Base-by-base conservation (phyloP, 2,329 filamentous ascomycete species). In the Colletotrichum musicola region DNA sequence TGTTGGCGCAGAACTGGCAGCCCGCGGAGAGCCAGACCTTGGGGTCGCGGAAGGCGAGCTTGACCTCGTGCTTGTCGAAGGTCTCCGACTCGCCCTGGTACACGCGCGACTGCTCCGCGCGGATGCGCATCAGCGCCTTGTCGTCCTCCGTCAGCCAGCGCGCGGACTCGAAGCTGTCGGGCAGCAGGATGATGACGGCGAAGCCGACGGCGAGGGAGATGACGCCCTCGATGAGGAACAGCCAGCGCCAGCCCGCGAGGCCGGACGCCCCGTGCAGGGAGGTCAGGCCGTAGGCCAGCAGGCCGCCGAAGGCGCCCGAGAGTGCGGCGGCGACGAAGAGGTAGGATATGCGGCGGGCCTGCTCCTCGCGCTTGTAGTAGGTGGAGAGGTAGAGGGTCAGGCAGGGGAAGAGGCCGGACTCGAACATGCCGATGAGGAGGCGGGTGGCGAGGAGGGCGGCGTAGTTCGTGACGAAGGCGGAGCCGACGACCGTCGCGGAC, bases 1-100 rank as follows among this genome's bases (percentile, higher is more conserved):
- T 84, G 66, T 86, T 83, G 60, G 84, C 82, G 60, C 83, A 86
- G 73, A 88, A 86, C 60, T 86, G 84, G 22, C 84, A 84, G 14
- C 76, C 70, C 6, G 81, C 82, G 59, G 81, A 85, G 25, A 88
- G 75, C 68, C 83, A 85, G 1, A 87, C 73, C 71, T 88, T 89
- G 1, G 82, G 82, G 64, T 89, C 87, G n/a, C 74, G 76, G 9
- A 86, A 70, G 1, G 81, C 84, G 13, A 82, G 82, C 47, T 75
- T 75, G 49, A 88, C 79, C 72, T 88, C 85, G 4, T 77, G 74
- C 84, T 82, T 86, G 65, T 78, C 80, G 64, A 88, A 88, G 14
- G 83, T 75, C 10, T 84, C 83, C 1, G 65, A 68, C 55, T 86
- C 83, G 77, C 84, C 83, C 67, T 88, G 88, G 67, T 69, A 69